A percentile compares a stretch with the other conserved stretches of the same genome.
Evolutionary conservation across 1,284 basidiomycete genomes (phyloP).

Genomic region (Xerocomus nothofagi): DNA sequence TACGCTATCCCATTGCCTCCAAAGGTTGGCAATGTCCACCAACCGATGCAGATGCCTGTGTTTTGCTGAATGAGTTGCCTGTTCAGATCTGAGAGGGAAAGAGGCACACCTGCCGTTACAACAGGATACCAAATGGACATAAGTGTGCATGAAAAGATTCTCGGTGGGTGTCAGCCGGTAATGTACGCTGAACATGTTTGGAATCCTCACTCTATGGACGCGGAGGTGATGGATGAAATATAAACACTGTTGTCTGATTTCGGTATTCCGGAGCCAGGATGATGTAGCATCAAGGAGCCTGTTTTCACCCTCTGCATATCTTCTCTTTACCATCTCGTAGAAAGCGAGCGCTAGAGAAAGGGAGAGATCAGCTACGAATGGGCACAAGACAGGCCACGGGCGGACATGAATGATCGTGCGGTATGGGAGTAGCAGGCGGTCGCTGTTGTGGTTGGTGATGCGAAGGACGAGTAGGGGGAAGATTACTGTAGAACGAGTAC

Average conservation of each 20-base stretch:
- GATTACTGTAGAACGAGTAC: conserved; percentile 1
- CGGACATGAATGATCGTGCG: conserved; percentile 11
- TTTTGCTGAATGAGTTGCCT: not conserved
- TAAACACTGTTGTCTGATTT: conserved; percentile 7
- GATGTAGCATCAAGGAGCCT: conserved; percentile 13
- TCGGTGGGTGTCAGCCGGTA: conserved; percentile 12
- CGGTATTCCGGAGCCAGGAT: not conserved
- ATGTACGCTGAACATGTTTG: not conserved
- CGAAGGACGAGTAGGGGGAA: not conserved
- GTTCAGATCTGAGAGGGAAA: not conserved
- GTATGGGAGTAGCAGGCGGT: not conserved
- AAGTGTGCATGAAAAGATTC: conserved; percentile 30
- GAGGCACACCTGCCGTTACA: conserved; percentile 4
- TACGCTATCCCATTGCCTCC: conserved; percentile 20
- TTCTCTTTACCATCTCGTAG: conserved; percentile 7
- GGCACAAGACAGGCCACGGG: not conserved
- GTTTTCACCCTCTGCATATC: not conserved
- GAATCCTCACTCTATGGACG: conserved; percentile 24
- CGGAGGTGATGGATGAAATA: conserved; percentile 14
- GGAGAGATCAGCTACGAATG: conserved; percentile 5
- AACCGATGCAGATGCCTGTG: conserved; percentile 15
- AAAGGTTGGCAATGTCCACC: conserved; percentile 5
- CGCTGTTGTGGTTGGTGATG: conserved; percentile 2
- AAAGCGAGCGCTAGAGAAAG: conserved; percentile 8
- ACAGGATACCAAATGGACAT: conserved; percentile 24